phyloP scores from a whole-genome alignment of 164 flowering plant genomes.

The Vitis rotundifolia region DNA sequence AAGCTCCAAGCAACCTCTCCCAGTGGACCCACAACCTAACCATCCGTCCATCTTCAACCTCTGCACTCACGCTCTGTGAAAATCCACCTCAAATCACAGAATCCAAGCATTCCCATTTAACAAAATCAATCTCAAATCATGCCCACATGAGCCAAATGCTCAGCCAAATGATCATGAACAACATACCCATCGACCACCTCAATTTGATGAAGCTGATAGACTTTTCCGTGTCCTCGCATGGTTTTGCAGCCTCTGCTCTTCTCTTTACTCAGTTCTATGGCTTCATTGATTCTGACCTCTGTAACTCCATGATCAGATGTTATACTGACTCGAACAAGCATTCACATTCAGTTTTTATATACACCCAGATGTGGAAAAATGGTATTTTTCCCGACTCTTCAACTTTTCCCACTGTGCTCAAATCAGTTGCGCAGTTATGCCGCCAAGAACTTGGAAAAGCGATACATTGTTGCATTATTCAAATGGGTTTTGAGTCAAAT shows the following conservation, averaged over 20 bases:
- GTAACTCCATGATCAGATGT: constrained; percentile 24
- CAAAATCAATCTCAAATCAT: constrained; percentile 6
- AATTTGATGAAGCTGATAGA: constrained; percentile 24
- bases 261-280: constrained; percentile 17
- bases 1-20: not conserved
- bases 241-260: constrained; percentile 1
- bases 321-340: constrained; percentile 25
- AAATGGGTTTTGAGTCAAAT: constrained; percentile 33
- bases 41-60: constrained; percentile 2
- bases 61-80: not conserved
- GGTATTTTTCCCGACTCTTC: constrained; percentile 25
- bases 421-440: constrained; percentile 24
- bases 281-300: constrained; percentile 15
- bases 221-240: constrained; percentile 12
- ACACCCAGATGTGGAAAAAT: constrained; percentile 23
- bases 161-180: constrained; percentile 10
- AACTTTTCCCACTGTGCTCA: constrained; percentile 30
- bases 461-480: constrained; percentile 30
- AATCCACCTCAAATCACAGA: constrained; percentile 3
- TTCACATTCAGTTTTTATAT: constrained; percentile 28
- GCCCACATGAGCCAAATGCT: constrained; percentile 22
- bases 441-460: constrained; percentile 23
- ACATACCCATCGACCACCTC: constrained; percentile 12
- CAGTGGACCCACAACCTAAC: not conserved
- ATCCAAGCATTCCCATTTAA: not conserved